Evolutionary conservation across 352 stramenopile species (phyloP), one percentile per base, ranked within the genome.

Genomic region (Globisporangium alternatum): DNA sequence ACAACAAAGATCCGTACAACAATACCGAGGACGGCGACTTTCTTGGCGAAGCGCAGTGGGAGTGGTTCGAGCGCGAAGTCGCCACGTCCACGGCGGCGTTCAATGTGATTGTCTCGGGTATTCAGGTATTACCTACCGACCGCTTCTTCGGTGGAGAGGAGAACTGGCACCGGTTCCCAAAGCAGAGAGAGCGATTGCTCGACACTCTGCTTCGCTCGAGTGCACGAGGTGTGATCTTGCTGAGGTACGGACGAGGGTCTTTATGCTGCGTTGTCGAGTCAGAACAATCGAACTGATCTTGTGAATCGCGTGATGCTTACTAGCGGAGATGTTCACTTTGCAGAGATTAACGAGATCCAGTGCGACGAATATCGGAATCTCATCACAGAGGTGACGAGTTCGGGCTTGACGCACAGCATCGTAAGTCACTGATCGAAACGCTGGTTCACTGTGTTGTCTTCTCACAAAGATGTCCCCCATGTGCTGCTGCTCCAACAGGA

Each of bases 251-350:
- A 39, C 1, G 41, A 3, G 35, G 35, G 5, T 39, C 35, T 62
- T 35, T 12, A 1, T 44, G n/a, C 10, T 5, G 33, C 17, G 15
- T 28, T 1, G 30, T 31, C 28, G 17, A 22, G 1, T 22, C 13
- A 22, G 37, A 21, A n/a, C 4, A 21, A 15, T 53, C 21, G 0
- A 19, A n/a, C 1, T 53, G 13, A 47, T 47, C 41, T 22, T 21
- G 15, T 37, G n/a, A 28, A 57, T 64, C 13, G 13, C 67, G 33
- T 56, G 25, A 28, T 28, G 21, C 22, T 15, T 1, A 49, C 25
- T 51, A 96, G 78, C 77, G 94, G 94, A 15, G 94, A 98, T 68
- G 90, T 98, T 2, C 93, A 98, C 64, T 97, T 97, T 63, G 78
- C 82, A 10, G 90, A 98, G 68, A 78, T 98, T 62, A 90, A 97